A percentile compares a stretch with the other conserved stretches of the same genome.
Evolutionary conservation across 2,329 filamentous ascomycete species (phyloP).

Genomic region (Orbilia quercus): DNA sequence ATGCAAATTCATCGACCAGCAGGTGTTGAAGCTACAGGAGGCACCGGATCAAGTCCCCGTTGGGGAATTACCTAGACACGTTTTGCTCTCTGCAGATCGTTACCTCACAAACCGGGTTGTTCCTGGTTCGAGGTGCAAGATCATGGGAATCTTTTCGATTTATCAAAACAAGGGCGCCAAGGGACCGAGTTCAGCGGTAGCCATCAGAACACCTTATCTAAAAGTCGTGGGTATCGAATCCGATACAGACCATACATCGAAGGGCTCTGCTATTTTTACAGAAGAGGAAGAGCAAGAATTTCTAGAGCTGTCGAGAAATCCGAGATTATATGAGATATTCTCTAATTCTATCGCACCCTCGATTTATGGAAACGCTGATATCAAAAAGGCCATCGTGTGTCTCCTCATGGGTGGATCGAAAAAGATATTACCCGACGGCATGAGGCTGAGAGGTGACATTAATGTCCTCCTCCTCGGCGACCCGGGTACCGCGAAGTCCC

Average conservation of each 20-base stretch:
- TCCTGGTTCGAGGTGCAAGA: slow-evolving; percentile 89
- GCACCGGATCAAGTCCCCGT: slow-evolving; percentile 97
- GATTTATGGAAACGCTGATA: slow-evolving; percentile 94
- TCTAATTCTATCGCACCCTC: slow-evolving; percentile 94
- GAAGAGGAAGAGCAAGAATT: slow-evolving; percentile 99
- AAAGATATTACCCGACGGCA: slow-evolving; percentile 96
- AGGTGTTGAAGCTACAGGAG: slow-evolving; percentile 97
- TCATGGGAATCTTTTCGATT: slow-evolving; percentile 98
- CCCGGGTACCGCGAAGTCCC: slow-evolving; percentile 97
- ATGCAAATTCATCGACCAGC: slow-evolving; percentile 94
- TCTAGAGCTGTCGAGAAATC: slow-evolving; percentile 84
- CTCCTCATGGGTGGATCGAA: slow-evolving; percentile 93
- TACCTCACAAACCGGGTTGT: slow-evolving; percentile 96
- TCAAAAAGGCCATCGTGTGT: slow-evolving; percentile 97
- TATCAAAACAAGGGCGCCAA: slow-evolving; percentile 92
- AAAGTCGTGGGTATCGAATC: slow-evolving; percentile 91
- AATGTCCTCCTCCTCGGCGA: slow-evolving; percentile 97
- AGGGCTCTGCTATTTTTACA: slow-evolving; percentile 83
- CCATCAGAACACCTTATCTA: slow-evolving; percentile 94
- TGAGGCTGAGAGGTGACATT: slow-evolving; percentile 97
- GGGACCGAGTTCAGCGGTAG: slow-evolving; percentile 82
- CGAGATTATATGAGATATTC: slow-evolving; percentile 92
- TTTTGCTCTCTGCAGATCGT: slow-evolving; percentile 94
- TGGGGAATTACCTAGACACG: slow-evolving; percentile 92
- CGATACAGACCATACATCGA: slow-evolving; percentile 87